Conservation (phyloP, 2,329 filamentous ascomycete species). For the Epichloe hybrida region DNA sequence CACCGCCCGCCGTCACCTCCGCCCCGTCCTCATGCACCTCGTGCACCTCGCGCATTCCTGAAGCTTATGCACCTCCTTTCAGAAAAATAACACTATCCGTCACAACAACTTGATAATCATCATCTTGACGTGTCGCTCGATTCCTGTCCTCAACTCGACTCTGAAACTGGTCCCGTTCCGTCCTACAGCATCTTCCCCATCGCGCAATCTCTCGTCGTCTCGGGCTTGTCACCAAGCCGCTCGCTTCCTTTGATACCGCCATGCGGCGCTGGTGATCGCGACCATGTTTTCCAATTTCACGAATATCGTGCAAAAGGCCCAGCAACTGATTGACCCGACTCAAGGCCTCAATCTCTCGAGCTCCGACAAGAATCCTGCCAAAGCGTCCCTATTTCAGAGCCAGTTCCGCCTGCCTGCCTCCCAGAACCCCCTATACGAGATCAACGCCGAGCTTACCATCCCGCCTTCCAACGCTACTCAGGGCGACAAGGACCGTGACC, state of each 20-base stretch:
- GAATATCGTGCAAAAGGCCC: conserved; percentile 87
- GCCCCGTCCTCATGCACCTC: conserved; percentile 1
- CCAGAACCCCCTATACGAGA: conserved; percentile 89
- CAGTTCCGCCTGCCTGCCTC: conserved; percentile 91
- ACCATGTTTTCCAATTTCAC: conserved; percentile 50
- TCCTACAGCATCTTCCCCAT: not conserved
- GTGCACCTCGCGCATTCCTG: not conserved
- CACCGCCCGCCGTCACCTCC: not conserved
- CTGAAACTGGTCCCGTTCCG: not conserved
- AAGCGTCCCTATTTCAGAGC: conserved; percentile 82
- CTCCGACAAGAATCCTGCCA: conserved; percentile 72
- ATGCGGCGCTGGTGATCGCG: conserved; percentile 28
- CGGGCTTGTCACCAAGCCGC: conserved; percentile 1
- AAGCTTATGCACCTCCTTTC: not conserved
- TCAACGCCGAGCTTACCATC: conserved; percentile 88
- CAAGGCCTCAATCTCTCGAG: conserved; percentile 60
- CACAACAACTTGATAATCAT: not conserved
- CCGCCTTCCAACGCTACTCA: conserved; percentile 56
- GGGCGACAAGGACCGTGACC: conserved; percentile 56
- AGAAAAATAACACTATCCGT: not conserved
- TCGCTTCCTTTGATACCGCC: conserved; percentile 12
- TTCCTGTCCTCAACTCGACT: not conserved
- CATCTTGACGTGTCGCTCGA: not conserved
- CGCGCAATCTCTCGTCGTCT: not conserved
- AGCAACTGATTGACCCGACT: conserved; percentile 85